Base-by-base conservation (phyloP, 768 basidiomycete species). In the Pleurotus pulmonarius region DNA sequence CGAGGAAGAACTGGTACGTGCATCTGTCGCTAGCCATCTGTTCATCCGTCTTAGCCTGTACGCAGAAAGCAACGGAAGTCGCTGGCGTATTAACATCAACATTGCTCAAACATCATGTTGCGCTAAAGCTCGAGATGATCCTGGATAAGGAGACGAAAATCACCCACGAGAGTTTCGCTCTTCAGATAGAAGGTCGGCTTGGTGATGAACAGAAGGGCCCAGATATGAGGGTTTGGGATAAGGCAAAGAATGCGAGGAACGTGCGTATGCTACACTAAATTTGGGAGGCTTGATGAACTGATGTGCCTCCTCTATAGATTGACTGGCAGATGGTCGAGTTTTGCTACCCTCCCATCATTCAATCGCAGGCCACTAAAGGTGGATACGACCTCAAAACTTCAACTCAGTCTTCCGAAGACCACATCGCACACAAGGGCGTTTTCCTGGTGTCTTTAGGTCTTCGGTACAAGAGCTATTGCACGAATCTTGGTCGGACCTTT, bases 301-400 rank as follows among this genome's bases (percentile, higher is more conserved):
- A 38, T 58, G 49, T 56, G 47, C 46, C 15, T 15, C 12, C 29
- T 34, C 29, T 34, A 34, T 63, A 97, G 92, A 80, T 94, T 56
- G 94, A 99, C 67, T 96, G 91, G 83, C 74, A 77, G n/a, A 81
- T 86, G 2, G 88, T 90, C 5, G 97, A 99, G 70, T 96, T 95
- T 72, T 90, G 91, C 62, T 98, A 96, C 70, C 84, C 91, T 2
- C 94, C 96, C 2, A 95, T 98, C 68, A 92, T 98, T 66, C 96
- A 98, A 62, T 98, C 95, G 5, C 88, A 88, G 41, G 89, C 92
- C 6, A 88, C 88, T 37, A 82, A 79, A 58, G 77, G 81, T 8
- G 90, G 92, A 5, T 98, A 96, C 68, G 96, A 98, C 68, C 76
- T 98, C 47, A 85, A 87, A 57, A 87, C 88, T 40, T 90, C 88